Conservation (phyloP, 2,329 filamentous ascomycete genomes). For the Xylariaceae sp. region DNA sequence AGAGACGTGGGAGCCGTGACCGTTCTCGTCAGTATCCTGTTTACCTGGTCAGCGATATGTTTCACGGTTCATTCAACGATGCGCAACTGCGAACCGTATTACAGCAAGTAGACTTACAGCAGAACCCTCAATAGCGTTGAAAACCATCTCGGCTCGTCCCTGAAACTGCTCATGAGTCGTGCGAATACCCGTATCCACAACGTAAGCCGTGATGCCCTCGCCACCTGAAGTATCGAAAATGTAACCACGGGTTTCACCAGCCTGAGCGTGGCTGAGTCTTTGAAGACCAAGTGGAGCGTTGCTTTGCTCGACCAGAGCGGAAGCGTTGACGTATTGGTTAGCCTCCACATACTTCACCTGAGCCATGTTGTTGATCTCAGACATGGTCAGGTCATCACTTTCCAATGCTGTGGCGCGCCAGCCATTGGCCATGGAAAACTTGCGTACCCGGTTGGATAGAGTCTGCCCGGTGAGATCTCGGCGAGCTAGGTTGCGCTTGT, state of each 20-base stretch:
- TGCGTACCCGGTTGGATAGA: conserved; percentile 47
- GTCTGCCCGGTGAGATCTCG: conserved; percentile 45
- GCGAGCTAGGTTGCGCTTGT: conserved; percentile 57
- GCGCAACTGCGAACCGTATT: background rate
- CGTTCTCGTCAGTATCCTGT: conserved; percentile 54
- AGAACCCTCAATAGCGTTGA: conserved; percentile 48
- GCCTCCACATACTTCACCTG: conserved; percentile 55
- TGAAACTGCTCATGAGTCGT: conserved; percentile 55
- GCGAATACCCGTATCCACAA: conserved; percentile 65
- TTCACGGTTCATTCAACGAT: background rate
- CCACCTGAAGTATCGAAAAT: conserved; percentile 53
- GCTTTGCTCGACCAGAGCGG: conserved; percentile 47
- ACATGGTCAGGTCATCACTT: conserved; percentile 49
- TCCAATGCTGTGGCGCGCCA: conserved; percentile 56
- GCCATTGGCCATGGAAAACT: conserved; percentile 43
- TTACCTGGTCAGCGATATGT: conserved; percentile 13
- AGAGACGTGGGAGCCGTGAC: conserved; percentile 63
- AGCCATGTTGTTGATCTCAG: conserved; percentile 45
- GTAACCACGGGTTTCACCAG: conserved; percentile 38
- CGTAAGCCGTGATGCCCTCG: conserved; percentile 56
- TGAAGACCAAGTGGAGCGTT: conserved; percentile 53
- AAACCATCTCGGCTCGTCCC: conserved; percentile 52
- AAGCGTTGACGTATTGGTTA: conserved; percentile 47
- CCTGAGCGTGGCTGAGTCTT: conserved; percentile 47
- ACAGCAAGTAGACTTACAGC: conserved; percentile 35